These are phyloP conservation scores for Pseudonitzschia pungens DNA, from an alignment of 108 stramenopile species.

Conservation along the genomic window DNA sequence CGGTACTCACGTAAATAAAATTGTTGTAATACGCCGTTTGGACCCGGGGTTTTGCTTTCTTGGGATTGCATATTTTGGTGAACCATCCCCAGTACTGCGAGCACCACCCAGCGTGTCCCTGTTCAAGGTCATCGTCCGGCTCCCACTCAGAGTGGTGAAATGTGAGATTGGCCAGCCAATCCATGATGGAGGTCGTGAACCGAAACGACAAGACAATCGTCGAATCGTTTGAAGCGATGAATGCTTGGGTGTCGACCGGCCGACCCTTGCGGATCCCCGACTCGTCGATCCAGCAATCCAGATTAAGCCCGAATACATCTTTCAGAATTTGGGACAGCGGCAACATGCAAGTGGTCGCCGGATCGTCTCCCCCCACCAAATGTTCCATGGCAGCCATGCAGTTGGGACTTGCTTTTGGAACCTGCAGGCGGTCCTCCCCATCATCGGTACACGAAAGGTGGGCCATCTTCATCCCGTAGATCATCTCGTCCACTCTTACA, in stretches of 20 bases:
- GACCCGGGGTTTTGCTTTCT: slow-evolving; percentile 28
- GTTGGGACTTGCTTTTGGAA: background rate
- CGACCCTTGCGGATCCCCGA: slow-evolving; percentile 17
- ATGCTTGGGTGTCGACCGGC: slow-evolving; percentile 35
- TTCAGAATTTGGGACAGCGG: slow-evolving; percentile 27
- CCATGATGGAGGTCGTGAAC: slow-evolving; percentile 30
- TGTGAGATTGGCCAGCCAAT: slow-evolving; percentile 37
- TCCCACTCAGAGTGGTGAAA: slow-evolving; percentile 32
- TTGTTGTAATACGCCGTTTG: slow-evolving; percentile 44
- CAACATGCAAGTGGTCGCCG: background rate
- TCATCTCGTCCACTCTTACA: slow-evolving; percentile 29
- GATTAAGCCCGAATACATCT: slow-evolving; percentile 19
- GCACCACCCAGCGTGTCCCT: slow-evolving; percentile 30
- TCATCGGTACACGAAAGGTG: slow-evolving; percentile 38
- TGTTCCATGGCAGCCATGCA: slow-evolving; percentile 25
- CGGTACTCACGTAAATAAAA: slow-evolving; percentile 15
- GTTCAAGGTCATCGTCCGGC: slow-evolving; percentile 15
- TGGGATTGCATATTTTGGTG: slow-evolving; percentile 7
- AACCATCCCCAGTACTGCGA: slow-evolving; percentile 12
- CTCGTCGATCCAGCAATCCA: slow-evolving; percentile 32
- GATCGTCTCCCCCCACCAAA: slow-evolving; percentile 29
- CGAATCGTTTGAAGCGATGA: slow-evolving; percentile 34
- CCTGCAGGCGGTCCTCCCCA: slow-evolving; percentile 6
- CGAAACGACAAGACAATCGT: slow-evolving; percentile 32
- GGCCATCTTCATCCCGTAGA: slow-evolving; percentile 40